A percentile compares a stretch with the other conserved stretches of the same genome.
These are phyloP conservation scores for Thymus quinquecostatus DNA, from an alignment of 257 asterid genomes.

Conservation along the genomic window DNA sequence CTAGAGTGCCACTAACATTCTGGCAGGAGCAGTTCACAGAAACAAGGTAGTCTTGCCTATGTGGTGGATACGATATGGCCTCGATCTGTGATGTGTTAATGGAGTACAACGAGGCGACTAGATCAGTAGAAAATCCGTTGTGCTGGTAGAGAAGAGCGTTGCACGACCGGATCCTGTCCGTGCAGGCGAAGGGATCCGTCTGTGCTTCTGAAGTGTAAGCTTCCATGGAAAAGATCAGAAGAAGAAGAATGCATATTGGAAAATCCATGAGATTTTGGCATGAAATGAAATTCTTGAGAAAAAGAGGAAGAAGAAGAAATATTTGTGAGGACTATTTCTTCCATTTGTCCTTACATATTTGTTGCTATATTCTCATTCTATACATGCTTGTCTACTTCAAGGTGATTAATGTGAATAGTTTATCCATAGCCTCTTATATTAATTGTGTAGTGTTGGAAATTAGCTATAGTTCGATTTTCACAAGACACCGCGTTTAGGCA, in stretches of 20 bases:
- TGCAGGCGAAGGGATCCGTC: conserved; percentile 53
- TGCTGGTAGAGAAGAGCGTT: conserved; percentile 67
- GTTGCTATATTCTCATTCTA: conserved; percentile 28
- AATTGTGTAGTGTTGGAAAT: conserved; percentile 13
- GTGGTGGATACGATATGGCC: conserved; percentile 24
- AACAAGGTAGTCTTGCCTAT: conserved; percentile 51
- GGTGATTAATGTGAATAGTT: conserved; percentile 19
- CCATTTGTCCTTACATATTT: conserved; percentile 45
- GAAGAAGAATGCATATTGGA: conserved; percentile 23
- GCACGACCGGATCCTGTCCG: conserved; percentile 44
- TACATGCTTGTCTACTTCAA: conserved; percentile 22
- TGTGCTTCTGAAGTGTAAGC: conserved; percentile 31
- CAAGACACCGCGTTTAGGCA: conserved; percentile 12
- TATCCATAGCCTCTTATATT: not conserved
- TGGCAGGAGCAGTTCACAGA: conserved; percentile 67
- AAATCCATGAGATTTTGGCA: conserved; percentile 52
- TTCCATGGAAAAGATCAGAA: conserved; percentile 24
- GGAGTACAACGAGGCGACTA: conserved; percentile 51
- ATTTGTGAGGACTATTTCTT: conserved; percentile 20
- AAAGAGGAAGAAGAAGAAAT: conserved; percentile 17
- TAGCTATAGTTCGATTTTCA: conserved; percentile 39
- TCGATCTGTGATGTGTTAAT: conserved; percentile 50
- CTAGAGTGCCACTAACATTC: conserved; percentile 48
- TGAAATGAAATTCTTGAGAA: conserved; percentile 19
- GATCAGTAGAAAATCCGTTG: conserved; percentile 39